Evolutionary conservation across 306 rosid species (phyloP).

Genomic region (Fagus sylvatica): DNA sequence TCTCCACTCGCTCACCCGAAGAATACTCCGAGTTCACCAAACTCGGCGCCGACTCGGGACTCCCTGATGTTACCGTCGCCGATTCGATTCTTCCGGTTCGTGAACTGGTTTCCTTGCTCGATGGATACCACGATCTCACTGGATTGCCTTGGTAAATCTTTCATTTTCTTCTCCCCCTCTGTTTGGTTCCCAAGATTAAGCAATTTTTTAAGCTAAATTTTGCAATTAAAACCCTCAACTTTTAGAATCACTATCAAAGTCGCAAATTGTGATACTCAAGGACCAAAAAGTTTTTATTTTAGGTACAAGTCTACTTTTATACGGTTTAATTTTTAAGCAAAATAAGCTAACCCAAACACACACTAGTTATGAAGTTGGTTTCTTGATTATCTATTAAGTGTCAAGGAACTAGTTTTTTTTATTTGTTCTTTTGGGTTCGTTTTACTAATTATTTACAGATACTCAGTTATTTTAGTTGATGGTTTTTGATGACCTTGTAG

Average conservation of each 20-base stretch:
- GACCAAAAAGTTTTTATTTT: too few relatives aligned
- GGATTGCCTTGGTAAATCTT: conserved; percentile 77
- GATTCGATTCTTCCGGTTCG: conserved; percentile 52
- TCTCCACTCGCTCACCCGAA: conserved; percentile 38
- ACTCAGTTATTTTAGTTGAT: not conserved
- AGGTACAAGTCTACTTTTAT: too few relatives aligned
- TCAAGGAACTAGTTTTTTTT: not conserved
- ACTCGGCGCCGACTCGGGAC: conserved; percentile 26
- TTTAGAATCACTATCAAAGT: not conserved
- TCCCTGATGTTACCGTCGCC: conserved; percentile 14
- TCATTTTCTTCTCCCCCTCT: too few relatives aligned
- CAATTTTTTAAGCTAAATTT: not conserved
- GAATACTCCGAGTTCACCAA: conserved; percentile 33
- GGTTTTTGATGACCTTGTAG: conserved; percentile 36
- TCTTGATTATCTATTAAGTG: not conserved
- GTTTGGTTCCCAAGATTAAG: not conserved
- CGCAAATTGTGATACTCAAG: conserved; percentile 8
- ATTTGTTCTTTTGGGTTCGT: not conserved
- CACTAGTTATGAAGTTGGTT: not conserved
- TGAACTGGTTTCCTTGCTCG: conserved; percentile 55
- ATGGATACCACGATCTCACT: conserved; percentile 66
- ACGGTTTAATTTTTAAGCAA: too few relatives aligned
- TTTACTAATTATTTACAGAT: not conserved
- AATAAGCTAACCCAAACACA: too few relatives aligned
- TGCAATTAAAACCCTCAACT: not conserved